Base-by-base conservation (phyloP, 2,329 filamentous ascomycete species). In the Fusarium sp. region DNA sequence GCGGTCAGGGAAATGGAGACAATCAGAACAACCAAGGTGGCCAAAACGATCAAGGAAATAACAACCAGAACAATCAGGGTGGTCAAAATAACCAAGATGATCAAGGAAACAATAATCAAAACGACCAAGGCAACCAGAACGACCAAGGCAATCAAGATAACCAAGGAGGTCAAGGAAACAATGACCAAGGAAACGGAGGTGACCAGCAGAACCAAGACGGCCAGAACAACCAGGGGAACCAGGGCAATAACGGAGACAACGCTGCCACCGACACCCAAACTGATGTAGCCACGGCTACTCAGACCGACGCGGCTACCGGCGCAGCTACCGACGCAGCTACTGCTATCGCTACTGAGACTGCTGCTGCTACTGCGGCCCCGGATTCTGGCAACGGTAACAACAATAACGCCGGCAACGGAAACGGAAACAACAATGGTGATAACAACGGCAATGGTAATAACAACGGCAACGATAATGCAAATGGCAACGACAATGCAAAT, bases 71-170 rank as follows among this genome's bases (percentile, higher is more conserved):
- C 10, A 39, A 31, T 7, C 28, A 53, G 13, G 45, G 65, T 14
- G 60, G 48, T 10, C 53, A 65, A 5, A 60, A 43, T 3, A 60
- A 24, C 1, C 62, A 62, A 15, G 18, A 43, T 3, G 62, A 24
- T 1, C 62, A 62, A 15, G 18, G 14, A 9, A 28, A 24, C 6
- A 11, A 46, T 5, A 33, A 40, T 26, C 10, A 59, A 28, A 28
- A 28, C 18, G 7, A 44, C 8, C 24, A 24, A 24, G 22, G 22
- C 22, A 13, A 44, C 9, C 24, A 24, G 18, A 28, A 28, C 18
- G 7, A 44, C 8, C 24, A 24, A 24, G 22, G 22, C 22, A 13
- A 44, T 15, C 24, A 24, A 14, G 24, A 24, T 22, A 1, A 28
- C 10, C 36, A 43, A 11, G 42, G n/a, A 5, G 36, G 26, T 17